Evolutionary conservation across 768 basidiomycete species (phyloP), one percentile per base, ranked within the genome.

Genomic region (Tricholoma hemisulphureum): DNA sequence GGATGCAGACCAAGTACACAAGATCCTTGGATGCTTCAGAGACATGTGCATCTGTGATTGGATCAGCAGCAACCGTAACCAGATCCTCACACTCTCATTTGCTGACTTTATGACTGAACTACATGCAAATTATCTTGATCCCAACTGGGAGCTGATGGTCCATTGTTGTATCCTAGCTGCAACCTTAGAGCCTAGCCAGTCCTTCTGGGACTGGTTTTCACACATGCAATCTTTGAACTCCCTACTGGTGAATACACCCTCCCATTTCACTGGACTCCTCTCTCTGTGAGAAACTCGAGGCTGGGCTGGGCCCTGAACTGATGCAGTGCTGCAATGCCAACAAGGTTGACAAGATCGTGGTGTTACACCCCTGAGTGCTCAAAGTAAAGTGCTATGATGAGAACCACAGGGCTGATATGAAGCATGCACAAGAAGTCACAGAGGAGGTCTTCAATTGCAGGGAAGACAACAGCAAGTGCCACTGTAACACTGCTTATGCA

Each of bases 241-340:
- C 4, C 34, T 35, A 3, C 34, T 35, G 4, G 14, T 35, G 3
- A 6, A 53, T 1, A 31, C 54, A 9, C 28, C 35, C 26, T 62
- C 58, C 1, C 61, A 65, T 34, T 56, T 67, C 1, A 20, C 20
- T 6, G n/a, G 49, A 63, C 1, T 34, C n/a, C 0, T 24, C 20
- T 6, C 53, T 69, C 3, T 51, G 56, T 14, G 54, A 56, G n/a
- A 63, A 60, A n/a, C 58, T 67, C 8, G 59, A 66, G 32, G 57
- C 67, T 1, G 43, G 58, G 13, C 59, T 67, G 58, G 49, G 61
- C 18, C 11, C 32, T 0, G 48, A 62, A 1, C 61, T 71, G 0
- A 23, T 43, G 2, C 20, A 20, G 1, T 50, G 53, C 1, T 64
- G 59, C 48, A 26, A 14, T 2, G 39, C 10, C 1, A 59, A 63